Evolutionary conservation across 441 rosid genomes (phyloP).

Genomic region (Raphanus hybrid): DNA sequence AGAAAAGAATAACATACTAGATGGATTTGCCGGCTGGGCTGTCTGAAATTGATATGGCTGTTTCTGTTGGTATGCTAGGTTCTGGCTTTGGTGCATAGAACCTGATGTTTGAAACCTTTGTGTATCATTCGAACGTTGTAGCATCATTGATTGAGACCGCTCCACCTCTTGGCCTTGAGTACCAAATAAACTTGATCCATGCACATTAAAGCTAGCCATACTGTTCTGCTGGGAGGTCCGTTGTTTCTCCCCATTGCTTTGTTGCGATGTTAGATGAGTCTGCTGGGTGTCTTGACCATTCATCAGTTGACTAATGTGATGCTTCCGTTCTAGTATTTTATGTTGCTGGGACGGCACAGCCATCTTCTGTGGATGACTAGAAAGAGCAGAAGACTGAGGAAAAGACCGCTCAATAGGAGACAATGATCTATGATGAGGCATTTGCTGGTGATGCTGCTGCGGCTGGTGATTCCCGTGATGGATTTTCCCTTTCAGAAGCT

Average conservation of each 20-base stretch:
- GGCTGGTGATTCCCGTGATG: too few species aligned
- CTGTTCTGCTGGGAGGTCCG: slow-evolving; percentile 59
- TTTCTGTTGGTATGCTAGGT: slow-evolving; percentile 31
- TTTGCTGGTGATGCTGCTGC: slow-evolving; percentile 37
- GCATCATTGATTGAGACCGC: slow-evolving; percentile 62
- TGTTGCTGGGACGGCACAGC: slow-evolving; percentile 53
- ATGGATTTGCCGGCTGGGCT: slow-evolving; percentile 19
- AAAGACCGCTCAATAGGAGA: slow-evolving; percentile 55
- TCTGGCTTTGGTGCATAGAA: slow-evolving; percentile 17
- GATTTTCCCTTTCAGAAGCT: slow-evolving; percentile 46
- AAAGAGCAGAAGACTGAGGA: slow-evolving; percentile 51
- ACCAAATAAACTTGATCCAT: slow-evolving; percentile 46
- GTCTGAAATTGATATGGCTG: slow-evolving; percentile 30
- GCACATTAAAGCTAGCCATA: slow-evolving; percentile 46
- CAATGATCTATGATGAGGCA: slow-evolving; percentile 64
- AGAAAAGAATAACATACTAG: slow-evolving; percentile 33
- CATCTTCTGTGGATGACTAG: slow-evolving; percentile 64
- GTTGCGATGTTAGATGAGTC: slow-evolving; percentile 59
- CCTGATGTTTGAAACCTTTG: slow-evolving; percentile 39
- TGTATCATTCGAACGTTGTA: slow-evolving; percentile 44
- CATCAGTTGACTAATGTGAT: slow-evolving; percentile 48
- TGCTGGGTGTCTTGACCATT: slow-evolving; percentile 54
- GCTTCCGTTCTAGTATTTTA: slow-evolving; percentile 54
- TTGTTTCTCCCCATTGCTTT: slow-evolving; percentile 54
- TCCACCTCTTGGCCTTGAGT: slow-evolving; percentile 56